Base-by-base conservation (phyloP, 352 stramenopile genomes). In the Globisporangium polare region DNA sequence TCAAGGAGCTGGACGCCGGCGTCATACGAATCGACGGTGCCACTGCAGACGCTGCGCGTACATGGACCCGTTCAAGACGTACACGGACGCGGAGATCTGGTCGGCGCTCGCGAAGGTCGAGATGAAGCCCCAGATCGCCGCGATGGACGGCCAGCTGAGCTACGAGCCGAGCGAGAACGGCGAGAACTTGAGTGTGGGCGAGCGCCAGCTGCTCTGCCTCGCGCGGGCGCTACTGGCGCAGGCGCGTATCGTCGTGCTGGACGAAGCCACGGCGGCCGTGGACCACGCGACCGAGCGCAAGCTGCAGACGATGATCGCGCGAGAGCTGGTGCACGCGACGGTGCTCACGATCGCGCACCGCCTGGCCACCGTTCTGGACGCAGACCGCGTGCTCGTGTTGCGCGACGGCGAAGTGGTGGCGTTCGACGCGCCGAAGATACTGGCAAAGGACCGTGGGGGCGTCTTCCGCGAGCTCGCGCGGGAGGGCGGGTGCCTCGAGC, bases 331-430 rank as follows among this genome's bases (percentile, higher is more conserved):
- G 18, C 60, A 89, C 31, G 97, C 89, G 41, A 99, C 98, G 0
- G 75, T 99, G 22, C 60, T 99, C 29, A 98, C 96, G 5, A 97
- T 99, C 60, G 97, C 97, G 15, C 97, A 99, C 73, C 82, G 96
- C 10, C 73, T 99, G 18, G 88, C 98, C 58, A 98, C 97, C 22
- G 93, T 99, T 62, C 97, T 98, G 56, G 95, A 98, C 72, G 97
- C 92, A 53, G 95, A 99, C 70, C 80, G 82, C 22, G 92, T 99
- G 50, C 72, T 99, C 37, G 96, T 99, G 6, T 87, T 99, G 63
- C 94, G 97, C 59, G 67, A 89, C 33, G 97, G 97, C 6, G 67
- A 77, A 53, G 77, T 95, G 15, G 89, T 78, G 8, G 88, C 98
- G 63, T 90, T 92, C 63, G 95, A 87, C 37, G 43, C 83, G 10